Conservation (phyloP, 2,329 filamentous ascomycete species). For the Xylogone sp. region DNA sequence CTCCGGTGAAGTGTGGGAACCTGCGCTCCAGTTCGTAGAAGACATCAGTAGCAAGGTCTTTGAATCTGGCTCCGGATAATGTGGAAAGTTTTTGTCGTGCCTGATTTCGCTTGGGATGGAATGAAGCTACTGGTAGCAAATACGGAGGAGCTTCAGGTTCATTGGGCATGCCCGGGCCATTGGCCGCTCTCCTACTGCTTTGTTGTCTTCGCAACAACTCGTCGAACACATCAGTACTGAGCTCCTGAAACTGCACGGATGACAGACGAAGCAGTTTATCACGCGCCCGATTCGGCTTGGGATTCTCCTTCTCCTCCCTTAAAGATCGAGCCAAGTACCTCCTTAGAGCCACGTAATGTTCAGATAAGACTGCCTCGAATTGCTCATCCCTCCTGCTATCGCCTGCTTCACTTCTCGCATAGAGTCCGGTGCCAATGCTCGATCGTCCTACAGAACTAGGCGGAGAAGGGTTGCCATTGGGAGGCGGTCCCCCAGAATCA, state of each 20-base stretch:
- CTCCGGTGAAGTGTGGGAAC: conserved; percentile 74
- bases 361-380: conserved; percentile 60
- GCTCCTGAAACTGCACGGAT: conserved; percentile 89
- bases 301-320: conserved; percentile 70
- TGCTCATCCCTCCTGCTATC: conserved; percentile 62
- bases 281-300: conserved; percentile 80
- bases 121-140: conserved; percentile 79
- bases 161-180: conserved; percentile 36
- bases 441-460: conserved; percentile 84
- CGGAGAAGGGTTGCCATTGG: conserved; percentile 70
- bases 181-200: conserved; percentile 50
- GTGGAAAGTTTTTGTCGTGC: conserved; percentile 94
- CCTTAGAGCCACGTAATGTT: conserved; percentile 80
- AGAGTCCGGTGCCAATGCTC: conserved; percentile 72
- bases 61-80: conserved; percentile 79
- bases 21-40: conserved; percentile 91
- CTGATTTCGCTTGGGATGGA: conserved; percentile 96
- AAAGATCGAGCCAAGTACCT: conserved; percentile 59
- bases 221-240: conserved; percentile 97
- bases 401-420: conserved; percentile 63
- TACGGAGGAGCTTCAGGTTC: conserved; percentile 60
- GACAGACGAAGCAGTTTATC: conserved; percentile 92
- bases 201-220: conserved; percentile 86
- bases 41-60: conserved; percentile 91
- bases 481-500: conserved; percentile 41